A percentile compares a stretch with the other conserved stretches of the same genome.
phyloP scores from a whole-genome alignment of 179 eudicot genomes.

The Sideroxylon spinosum region DNA sequence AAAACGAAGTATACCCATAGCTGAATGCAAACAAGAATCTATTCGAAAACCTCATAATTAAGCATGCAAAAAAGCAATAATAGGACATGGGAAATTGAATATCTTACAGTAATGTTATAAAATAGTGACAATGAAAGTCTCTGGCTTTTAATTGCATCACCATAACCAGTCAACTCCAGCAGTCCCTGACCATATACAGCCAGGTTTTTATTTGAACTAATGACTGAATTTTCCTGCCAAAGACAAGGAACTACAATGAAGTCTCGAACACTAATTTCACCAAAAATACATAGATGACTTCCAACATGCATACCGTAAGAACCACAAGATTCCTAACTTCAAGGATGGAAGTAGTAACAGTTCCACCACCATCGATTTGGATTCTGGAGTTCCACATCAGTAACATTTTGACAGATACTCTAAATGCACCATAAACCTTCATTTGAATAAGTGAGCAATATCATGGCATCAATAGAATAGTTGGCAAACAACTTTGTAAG shows the following conservation, averaged over 20 bases:
- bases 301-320: slow-evolving; percentile 46
- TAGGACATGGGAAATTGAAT: background rate
- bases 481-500: background rate
- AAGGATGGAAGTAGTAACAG: slow-evolving; percentile 64
- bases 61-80: slow-evolving; percentile 8
- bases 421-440: slow-evolving; percentile 81
- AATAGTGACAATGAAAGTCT: slow-evolving; percentile 69
- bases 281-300: slow-evolving; percentile 5
- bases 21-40: background rate
- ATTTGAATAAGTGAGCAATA: slow-evolving; percentile 18
- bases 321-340: slow-evolving; percentile 84
- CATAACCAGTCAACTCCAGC: slow-evolving; percentile 62
- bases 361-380: slow-evolving; percentile 67
- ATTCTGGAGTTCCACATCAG: slow-evolving; percentile 82
- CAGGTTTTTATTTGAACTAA: slow-evolving; percentile 68
- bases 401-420: slow-evolving; percentile 77
- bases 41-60: background rate
- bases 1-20: background rate
- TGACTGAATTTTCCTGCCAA: slow-evolving; percentile 67
- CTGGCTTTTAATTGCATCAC: slow-evolving; percentile 82
- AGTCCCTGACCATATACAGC: slow-evolving; percentile 82
- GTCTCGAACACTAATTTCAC: background rate
- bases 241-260: background rate
- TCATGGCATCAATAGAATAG: background rate
- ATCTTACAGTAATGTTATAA: slow-evolving; percentile 77